Evolutionary conservation across 2,329 filamentous ascomycete species (phyloP).

Genomic region (Ustulina deusta): DNA sequence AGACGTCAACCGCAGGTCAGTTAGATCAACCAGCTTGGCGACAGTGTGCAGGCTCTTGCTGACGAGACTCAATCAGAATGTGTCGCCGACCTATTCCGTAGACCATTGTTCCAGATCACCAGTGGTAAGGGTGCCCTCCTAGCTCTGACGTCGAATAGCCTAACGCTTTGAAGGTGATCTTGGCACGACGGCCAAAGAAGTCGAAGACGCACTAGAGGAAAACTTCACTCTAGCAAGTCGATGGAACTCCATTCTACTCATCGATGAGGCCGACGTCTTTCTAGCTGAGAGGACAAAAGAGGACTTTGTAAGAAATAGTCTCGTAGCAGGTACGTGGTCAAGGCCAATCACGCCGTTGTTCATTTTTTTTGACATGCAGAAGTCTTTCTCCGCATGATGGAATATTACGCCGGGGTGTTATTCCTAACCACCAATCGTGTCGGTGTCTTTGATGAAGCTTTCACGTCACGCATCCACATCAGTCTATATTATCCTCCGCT

Average conservation of each 20-base stretch:
- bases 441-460: conserved; percentile 57
- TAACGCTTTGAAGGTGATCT: conserved; percentile 45
- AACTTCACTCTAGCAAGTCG: conserved; percentile 39
- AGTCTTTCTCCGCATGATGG: conserved; percentile 54
- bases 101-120: conserved; percentile 41
- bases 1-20: conserved; percentile 40
- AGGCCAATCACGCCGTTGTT: background rate
- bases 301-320: conserved; percentile 47
- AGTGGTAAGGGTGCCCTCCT: conserved; percentile 38
- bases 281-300: conserved; percentile 35
- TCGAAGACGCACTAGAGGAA: conserved; percentile 47
- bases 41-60: background rate
- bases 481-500: conserved; percentile 51
- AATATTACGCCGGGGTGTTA: conserved; percentile 54
- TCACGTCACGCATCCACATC: conserved; percentile 54
- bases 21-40: background rate
- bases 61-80: conserved; percentile 29
- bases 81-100: conserved; percentile 37
- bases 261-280: conserved; percentile 44
- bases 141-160: background rate
- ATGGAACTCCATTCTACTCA: conserved; percentile 41
- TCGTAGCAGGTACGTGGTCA: conserved; percentile 47
- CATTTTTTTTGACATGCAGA: background rate
- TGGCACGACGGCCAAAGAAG: conserved; percentile 50
- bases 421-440: conserved; percentile 59